Percentiles rank a stretch among this genome's conserved stretches.
Evolutionary conservation across 768 basidiomycete species (phyloP).

Genomic region (Gloeostereum incarnatum): DNA sequence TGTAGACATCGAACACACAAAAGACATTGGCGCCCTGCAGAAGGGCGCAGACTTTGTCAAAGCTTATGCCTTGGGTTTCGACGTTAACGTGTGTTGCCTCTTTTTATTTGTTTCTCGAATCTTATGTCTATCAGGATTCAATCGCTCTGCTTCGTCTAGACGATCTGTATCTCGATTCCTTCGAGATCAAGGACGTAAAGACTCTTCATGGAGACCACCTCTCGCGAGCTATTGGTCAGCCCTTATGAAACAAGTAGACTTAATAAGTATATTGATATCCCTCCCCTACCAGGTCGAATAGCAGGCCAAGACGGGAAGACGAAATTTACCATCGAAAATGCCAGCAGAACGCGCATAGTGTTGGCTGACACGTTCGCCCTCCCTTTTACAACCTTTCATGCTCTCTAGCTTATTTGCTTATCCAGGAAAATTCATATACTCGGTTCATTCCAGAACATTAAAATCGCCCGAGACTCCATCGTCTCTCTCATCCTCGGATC

Average conservation of each 20-base stretch:
- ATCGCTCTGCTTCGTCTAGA: constrained; percentile 93
- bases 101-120: background rate
- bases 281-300: constrained; percentile 64
- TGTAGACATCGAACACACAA: constrained; percentile 88
- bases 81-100: constrained; percentile 67
- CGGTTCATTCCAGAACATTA: constrained; percentile 98
- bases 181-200: constrained; percentile 99
- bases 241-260: background rate
- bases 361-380: constrained; percentile 87
- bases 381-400: background rate
- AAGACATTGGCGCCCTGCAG: constrained; percentile 87
- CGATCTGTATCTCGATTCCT: constrained; percentile 96
- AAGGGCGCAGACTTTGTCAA: constrained; percentile 97
- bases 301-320: constrained; percentile 99
- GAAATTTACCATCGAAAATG: constrained; percentile 97
- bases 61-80: constrained; percentile 91
- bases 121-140: constrained; percentile 56
- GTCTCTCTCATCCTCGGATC: constrained; percentile 93
- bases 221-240: constrained; percentile 86
- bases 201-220: constrained; percentile 96
- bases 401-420: constrained; percentile 5
- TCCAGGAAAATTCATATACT: constrained; percentile 94
- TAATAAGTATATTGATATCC: background rate
- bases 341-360: constrained; percentile 94
- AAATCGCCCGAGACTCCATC: constrained; percentile 92